Conservation (phyloP, 179 eudicot species). For the Silene coronaria region DNA sequence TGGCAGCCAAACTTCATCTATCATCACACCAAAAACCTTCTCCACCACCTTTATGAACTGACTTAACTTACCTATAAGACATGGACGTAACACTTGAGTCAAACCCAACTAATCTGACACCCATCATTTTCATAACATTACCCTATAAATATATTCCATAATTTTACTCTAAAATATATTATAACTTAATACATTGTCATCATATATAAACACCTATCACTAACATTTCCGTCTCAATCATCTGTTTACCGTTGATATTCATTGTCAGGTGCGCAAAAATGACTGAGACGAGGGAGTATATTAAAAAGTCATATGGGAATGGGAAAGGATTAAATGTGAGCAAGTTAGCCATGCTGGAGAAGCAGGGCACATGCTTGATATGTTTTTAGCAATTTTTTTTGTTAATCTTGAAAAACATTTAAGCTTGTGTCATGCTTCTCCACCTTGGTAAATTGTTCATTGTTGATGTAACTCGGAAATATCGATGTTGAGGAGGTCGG, state of each 20-base stretch:
- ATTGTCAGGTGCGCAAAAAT: no score
- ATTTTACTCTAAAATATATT: background rate
- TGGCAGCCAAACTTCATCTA: constrained; percentile 31
- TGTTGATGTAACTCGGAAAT: background rate
- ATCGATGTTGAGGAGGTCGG: no score
- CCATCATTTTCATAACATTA: background rate
- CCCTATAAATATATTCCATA: background rate
- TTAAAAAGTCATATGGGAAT: background rate
- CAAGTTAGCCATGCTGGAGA: constrained; percentile 34
- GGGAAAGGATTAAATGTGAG: constrained; percentile 1
- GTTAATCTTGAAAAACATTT: background rate
- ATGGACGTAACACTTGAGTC: constrained; percentile 18
- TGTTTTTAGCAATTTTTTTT: background rate
- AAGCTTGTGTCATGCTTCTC: constrained; percentile 33
- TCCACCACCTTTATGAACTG: constrained; percentile 7
- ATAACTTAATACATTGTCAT: background rate
- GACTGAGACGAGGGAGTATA: background rate
- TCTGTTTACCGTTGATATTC: no score
- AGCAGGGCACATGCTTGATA: constrained; percentile 40
- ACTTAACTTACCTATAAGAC: constrained; percentile 2
- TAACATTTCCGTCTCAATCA: no score
- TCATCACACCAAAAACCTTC: constrained; percentile 11
- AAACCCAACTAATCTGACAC: constrained; percentile 23
- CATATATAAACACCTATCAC: background rate
- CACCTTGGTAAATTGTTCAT: constrained; percentile 28